Percentiles rank a stretch among this genome's conserved stretches.
Evolutionary conservation across 1,284 basidiomycete species (phyloP).

Genomic region (Papiliotrema fonsecae): DNA sequence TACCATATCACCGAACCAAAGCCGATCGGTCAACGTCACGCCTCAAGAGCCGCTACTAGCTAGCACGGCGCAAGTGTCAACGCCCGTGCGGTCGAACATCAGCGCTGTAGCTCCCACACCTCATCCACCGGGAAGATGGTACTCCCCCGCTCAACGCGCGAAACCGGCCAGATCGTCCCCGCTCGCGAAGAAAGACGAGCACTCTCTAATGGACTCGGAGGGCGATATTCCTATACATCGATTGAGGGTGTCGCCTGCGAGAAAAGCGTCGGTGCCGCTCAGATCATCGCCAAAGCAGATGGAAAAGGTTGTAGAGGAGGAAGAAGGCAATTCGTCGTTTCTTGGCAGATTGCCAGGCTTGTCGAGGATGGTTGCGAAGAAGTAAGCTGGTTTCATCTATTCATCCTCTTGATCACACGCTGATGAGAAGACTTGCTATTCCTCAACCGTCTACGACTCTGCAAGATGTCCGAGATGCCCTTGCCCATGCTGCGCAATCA

Average conservation of each 20-base stretch:
- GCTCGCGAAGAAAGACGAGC: background rate
- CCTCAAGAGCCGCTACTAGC: slow-evolving; percentile 1
- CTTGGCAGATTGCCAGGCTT: slow-evolving; percentile 3
- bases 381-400: no score
- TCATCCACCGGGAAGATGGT: slow-evolving; percentile 29
- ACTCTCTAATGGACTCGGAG: background rate
- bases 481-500: slow-evolving; percentile 11
- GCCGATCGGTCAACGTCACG: no score
- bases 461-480: slow-evolving; percentile 10
- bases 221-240: slow-evolving; percentile 25
- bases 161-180: slow-evolving; percentile 5
- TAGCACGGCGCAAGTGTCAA: background rate
- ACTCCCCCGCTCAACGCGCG: slow-evolving; percentile 9
- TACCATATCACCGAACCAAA: slow-evolving; percentile 2
- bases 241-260: slow-evolving; percentile 18
- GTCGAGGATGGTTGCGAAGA: slow-evolving; percentile 3
- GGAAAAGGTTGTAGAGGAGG: no score
- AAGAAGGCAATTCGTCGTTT: slow-evolving; percentile 2
- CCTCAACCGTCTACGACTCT: slow-evolving; percentile 21
- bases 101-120: slow-evolving; percentile 13
- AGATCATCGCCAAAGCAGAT: background rate
- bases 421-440: slow-evolving; percentile 1
- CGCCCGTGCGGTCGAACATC: background rate
- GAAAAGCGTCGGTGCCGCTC: background rate
- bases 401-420: background rate